phyloP scores from a whole-genome alignment of 768 basidiomycete species.

The Solioccasus polychromus region DNA sequence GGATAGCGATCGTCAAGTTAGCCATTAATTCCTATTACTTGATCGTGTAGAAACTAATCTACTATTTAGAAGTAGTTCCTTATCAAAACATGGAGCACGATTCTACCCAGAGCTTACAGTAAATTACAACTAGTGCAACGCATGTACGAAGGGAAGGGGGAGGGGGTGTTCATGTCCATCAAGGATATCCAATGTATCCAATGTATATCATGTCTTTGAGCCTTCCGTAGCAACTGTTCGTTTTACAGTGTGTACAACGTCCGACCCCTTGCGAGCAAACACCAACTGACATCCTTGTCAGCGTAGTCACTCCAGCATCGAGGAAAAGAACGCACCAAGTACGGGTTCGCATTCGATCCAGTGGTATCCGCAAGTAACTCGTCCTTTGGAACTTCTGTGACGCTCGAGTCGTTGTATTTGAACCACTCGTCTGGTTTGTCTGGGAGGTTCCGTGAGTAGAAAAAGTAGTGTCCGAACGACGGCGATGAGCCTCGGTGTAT shows the following conservation, averaged over 20 bases:
- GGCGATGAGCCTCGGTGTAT: slow-evolving; percentile 89
- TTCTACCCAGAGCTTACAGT: slow-evolving; percentile 12
- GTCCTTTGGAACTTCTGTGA: slow-evolving; percentile 69
- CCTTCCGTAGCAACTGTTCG: slow-evolving; percentile 43
- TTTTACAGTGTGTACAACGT: slow-evolving; percentile 80
- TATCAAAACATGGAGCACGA: slow-evolving; percentile 13
- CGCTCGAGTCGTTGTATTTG: slow-evolving; percentile 94
- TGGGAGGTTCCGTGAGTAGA: slow-evolving; percentile 88
- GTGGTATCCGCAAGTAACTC: slow-evolving; percentile 90
- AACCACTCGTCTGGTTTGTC: slow-evolving; percentile 83
- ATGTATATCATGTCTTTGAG: slow-evolving; percentile 25
- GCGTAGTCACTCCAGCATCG: too few relatives aligned
- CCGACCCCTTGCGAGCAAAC: slow-evolving; percentile 74
- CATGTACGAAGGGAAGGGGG: slow-evolving; percentile 10
- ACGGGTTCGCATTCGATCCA: slow-evolving; percentile 88
- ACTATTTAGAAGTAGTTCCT: not conserved
- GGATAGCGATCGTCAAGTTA: slow-evolving; percentile 14
- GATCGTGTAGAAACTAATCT: not conserved
- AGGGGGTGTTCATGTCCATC: slow-evolving; percentile 19
- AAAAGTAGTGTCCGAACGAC: slow-evolving; percentile 93
- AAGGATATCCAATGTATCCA: slow-evolving; percentile 31
- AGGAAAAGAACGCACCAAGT: slow-evolving; percentile 57
- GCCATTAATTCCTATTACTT: not conserved
- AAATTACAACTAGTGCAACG: slow-evolving; percentile 3
- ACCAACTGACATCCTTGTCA: slow-evolving; percentile 54